Percentiles rank a stretch among this genome's conserved stretches.
Evolutionary conservation across 352 stramenopile genomes (phyloP).

Genomic region (Phytophthora pluvialis): DNA sequence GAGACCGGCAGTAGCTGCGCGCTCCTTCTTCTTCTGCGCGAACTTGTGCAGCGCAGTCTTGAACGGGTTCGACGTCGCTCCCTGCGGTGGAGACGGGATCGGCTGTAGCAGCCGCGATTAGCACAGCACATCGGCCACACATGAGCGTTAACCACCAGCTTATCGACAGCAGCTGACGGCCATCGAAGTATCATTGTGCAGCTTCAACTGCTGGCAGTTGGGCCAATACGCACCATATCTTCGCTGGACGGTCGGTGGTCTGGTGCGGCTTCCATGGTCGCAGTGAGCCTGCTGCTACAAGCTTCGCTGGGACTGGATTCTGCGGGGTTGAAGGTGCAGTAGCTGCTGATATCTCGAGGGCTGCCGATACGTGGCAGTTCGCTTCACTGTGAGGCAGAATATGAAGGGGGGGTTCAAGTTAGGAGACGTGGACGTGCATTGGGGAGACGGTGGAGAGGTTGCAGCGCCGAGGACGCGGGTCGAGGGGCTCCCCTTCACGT

Average conservation of each 20-base stretch:
- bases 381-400: conserved; percentile 10
- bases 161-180: conserved; percentile 3
- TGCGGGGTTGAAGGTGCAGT: neutral
- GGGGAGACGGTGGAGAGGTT: neutral
- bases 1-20: conserved; percentile 30
- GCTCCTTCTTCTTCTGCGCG: conserved; percentile 79
- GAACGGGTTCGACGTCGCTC: conserved; percentile 69
- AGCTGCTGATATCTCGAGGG: conserved; percentile 25
- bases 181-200: conserved; percentile 13
- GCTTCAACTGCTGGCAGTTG: conserved; percentile 15
- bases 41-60: conserved; percentile 86
- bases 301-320: conserved; percentile 16
- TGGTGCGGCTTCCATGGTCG: conserved; percentile 27
- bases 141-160: neutral
- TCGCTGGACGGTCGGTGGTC: conserved; percentile 20
- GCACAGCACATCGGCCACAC: neutral
- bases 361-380: conserved; percentile 5
- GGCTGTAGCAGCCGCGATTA: conserved; percentile 25
- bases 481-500: conserved; percentile 17
- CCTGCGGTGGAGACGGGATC: conserved; percentile 31
- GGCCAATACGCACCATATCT: conserved; percentile 28
- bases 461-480: neutral
- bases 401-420: conserved; percentile 7
- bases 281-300: neutral
- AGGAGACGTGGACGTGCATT: neutral